Percentiles rank a stretch among this genome's conserved stretches.
Conservation (phyloP, 2,329 filamentous ascomycete species). For the Talaromyces albobiverticillius region DNA sequence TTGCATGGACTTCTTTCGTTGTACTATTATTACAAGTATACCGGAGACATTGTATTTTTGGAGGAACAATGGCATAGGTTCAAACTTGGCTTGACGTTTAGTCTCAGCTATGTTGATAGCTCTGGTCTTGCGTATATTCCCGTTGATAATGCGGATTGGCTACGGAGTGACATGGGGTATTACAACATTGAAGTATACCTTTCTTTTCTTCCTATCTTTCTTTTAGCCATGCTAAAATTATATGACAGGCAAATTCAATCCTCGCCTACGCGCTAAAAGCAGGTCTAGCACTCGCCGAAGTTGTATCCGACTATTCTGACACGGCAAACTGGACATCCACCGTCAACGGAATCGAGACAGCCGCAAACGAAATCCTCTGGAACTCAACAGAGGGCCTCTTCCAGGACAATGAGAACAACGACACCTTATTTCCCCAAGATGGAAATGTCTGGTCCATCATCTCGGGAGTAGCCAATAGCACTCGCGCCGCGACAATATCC, state of each 20-base stretch:
- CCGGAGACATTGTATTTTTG: conserved; percentile 40
- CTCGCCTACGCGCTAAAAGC: not conserved
- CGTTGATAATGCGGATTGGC: conserved; percentile 44
- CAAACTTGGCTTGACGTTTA: conserved; percentile 44
- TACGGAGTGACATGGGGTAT: conserved; percentile 50
- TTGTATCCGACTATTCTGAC: not conserved
- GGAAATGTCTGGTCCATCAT: not conserved
- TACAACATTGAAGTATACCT: conserved; percentile 28
- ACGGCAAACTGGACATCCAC: conserved; percentile 19
- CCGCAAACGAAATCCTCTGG: conserved; percentile 27
- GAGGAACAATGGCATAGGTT: conserved; percentile 41
- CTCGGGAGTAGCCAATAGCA: conserved; percentile 5
- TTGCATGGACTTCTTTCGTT: conserved; percentile 48
- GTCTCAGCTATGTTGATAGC: conserved; percentile 41
- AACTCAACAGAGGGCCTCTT: conserved; percentile 23
- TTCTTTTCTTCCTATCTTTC: not conserved
- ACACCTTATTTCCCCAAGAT: not conserved
- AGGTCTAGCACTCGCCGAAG: not conserved
- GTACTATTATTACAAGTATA: conserved; percentile 45
- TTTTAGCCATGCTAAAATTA: too few relatives aligned
- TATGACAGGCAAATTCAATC: conserved; percentile 10
- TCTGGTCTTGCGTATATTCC: conserved; percentile 45
- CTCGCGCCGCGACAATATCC: conserved; percentile 30
- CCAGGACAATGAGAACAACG: conserved; percentile 22
- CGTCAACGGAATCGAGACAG: conserved; percentile 21